Evolutionary conservation across 2,329 filamentous ascomycete genomes (phyloP), one percentile per base, ranked within the genome.

Genomic region (Tolypocladium ophioglossoides): DNA sequence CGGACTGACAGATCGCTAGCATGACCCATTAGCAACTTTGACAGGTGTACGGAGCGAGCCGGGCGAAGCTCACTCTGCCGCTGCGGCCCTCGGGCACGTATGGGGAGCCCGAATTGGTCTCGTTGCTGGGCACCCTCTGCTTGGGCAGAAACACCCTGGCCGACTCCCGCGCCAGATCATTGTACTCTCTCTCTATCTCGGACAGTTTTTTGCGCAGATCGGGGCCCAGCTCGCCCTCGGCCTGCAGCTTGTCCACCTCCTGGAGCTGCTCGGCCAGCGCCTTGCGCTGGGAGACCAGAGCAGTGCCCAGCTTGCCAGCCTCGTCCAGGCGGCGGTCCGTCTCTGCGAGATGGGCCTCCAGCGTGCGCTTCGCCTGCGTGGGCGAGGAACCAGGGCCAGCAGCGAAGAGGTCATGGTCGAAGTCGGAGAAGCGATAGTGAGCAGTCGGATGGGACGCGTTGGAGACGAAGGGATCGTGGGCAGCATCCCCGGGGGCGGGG

Each of bases 151-250:
- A 92, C 2, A 89, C 91, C 59, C 92, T 82, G 46, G 92, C 90
- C 50, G 88, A 94, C 68, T 97, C 92, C 58, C 87, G 81, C 14
- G 91, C 91, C 49, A 97, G 85, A 66, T 96, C 91, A 68, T 95
- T 92, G 73, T 95, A 97, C 65, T 99, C 94, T 69, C 84, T 89
- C 70, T 99, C 94, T 56, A 99, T 84, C 58, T 95, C 91, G 16
- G 83, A 78, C 52, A 99, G 79, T 71, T 88, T 91, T 64, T 86
- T 81, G 56, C 87, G 88, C 63, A 99, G 74, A 60, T 96, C 91
- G 4, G 88, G 84, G 0, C 86, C 85, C 52, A 97, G 83, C 58
- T 96, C 87, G 27, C 82, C 83, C 61, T 94, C 87, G 47, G 81
- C 77, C 63, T 90, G 79, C 56, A 89, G 77, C 65, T 85, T 83